Conservation (phyloP, 2,329 filamentous ascomycete species). For the Dendrostoma leiphaemia region DNA sequence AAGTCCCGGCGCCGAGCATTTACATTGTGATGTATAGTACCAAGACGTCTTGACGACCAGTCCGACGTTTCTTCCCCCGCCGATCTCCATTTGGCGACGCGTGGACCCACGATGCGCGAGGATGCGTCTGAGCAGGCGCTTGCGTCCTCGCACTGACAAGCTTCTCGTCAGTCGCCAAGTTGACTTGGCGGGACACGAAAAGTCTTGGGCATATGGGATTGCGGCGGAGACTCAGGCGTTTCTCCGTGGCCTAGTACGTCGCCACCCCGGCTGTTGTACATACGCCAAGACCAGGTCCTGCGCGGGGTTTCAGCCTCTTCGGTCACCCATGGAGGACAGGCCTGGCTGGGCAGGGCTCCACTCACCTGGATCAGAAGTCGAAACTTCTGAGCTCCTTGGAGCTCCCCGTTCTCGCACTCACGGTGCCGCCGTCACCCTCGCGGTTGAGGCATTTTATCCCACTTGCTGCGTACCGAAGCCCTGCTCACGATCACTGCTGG, state of each 20-base stretch:
- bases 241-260: too few relatives aligned
- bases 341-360: constrained; percentile 9
- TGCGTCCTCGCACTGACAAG: not conserved
- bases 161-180: constrained; percentile 6
- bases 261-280: not conserved
- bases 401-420: constrained; percentile 5
- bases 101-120: not conserved
- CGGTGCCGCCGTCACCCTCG: constrained; percentile 1
- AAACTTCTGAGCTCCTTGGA: constrained; percentile 13
- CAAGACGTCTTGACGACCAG: not conserved
- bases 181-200: constrained; percentile 11
- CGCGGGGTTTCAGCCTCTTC: constrained; percentile 15
- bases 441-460: constrained; percentile 17
- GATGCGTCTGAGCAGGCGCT: constrained; percentile 6
- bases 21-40: too few relatives aligned
- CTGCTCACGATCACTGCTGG: not conserved
- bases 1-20: not conserved
- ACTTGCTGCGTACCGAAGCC: not conserved
- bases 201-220: constrained; percentile 6
- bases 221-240: too few relatives aligned
- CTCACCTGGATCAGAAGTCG: constrained; percentile 17
- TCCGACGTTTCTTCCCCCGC: not conserved
- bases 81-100: constrained; percentile 10
- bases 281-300: constrained; percentile 5
- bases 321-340: constrained; percentile 15